Base-by-base conservation (phyloP, 306 rosid genomes). In the Glycine latifolia region DNA sequence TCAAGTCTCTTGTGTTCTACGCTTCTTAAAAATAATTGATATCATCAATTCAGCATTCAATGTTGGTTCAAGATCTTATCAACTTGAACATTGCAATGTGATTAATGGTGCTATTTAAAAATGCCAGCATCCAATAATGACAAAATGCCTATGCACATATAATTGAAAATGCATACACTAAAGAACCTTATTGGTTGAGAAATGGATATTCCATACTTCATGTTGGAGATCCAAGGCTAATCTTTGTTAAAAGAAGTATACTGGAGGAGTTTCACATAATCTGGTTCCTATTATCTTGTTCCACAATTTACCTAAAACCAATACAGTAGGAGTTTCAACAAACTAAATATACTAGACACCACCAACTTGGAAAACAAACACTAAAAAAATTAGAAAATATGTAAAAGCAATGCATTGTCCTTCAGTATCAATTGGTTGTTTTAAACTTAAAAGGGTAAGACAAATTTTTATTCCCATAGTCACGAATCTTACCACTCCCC, bases 101-200 rank as follows among this genome's bases (percentile, higher is more conserved):
- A 72, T 13, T 52, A 41, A 52, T 49, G 11, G 16, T 16, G 76
- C 62, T 49, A 72, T 17, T 39, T 62, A 49, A 59, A 60, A 79
- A 58, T 79, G 17, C 3, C 12, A 44, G 61, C 77, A 69, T 10
- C 70, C 20, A 39, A 11, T 12, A 16, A 37, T 49, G 65, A 70
- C 7, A 48, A 79, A 79, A 46, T n/a, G 11, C 3, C 37, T 15
- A 69, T 14, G 63, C 48, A 67, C 10, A 55, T 68, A 55, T 68
- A 56, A 79, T 26, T 46, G 70, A 49, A 68, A 67, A 54, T 37
- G 31, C 43, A 54, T 11, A 67, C 60, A 77, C 33, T 50, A 63
- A 41, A 11, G 15, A 67, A 58, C 77, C 76, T 46, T 15, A 68
- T 44, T 44, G 13, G 76, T 54, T 79, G 76, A 69, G 68, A 44